A percentile compares a stretch with the other conserved stretches of the same genome.
Conservation (phyloP, 768 basidiomycete genomes). For the Suillus clintonianus region DNA sequence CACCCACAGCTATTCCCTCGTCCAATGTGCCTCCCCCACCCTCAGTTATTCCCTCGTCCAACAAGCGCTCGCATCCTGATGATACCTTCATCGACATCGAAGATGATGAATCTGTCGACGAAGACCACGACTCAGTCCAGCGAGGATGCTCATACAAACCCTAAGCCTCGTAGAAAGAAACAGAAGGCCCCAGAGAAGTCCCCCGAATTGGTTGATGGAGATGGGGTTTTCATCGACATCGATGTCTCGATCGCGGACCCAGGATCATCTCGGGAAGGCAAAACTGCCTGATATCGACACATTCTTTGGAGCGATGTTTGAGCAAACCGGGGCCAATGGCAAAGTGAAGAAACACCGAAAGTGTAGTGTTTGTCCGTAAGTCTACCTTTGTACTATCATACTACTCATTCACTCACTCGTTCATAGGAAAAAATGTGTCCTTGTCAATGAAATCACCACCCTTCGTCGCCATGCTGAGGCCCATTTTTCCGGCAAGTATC, state of each 20-base stretch:
- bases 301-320: not conserved
- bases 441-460: not conserved
- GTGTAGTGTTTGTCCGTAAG: not conserved
- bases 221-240: too few relatives aligned
- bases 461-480: not conserved
- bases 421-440: not conserved
- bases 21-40: too few relatives aligned
- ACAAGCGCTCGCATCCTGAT: not conserved
- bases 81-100: too few relatives aligned
- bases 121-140: not conserved
- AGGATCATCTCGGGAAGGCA: not conserved
- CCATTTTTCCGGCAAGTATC: conserved; percentile 14
- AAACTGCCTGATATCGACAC: not conserved
- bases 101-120: not conserved
- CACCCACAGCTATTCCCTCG: too few relatives aligned
- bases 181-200: too few relatives aligned
- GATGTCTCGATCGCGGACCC: not conserved
- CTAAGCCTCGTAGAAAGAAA: not conserved
- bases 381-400: not conserved
- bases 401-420: too few relatives aligned
- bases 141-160: not conserved
- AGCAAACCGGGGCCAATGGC: not conserved
- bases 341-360: not conserved
- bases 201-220: not conserved
- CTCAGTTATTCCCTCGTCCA: too few relatives aligned